Base-by-base conservation (phyloP, 768 basidiomycete genomes). In the Chalciporus sphaerocephalus region DNA sequence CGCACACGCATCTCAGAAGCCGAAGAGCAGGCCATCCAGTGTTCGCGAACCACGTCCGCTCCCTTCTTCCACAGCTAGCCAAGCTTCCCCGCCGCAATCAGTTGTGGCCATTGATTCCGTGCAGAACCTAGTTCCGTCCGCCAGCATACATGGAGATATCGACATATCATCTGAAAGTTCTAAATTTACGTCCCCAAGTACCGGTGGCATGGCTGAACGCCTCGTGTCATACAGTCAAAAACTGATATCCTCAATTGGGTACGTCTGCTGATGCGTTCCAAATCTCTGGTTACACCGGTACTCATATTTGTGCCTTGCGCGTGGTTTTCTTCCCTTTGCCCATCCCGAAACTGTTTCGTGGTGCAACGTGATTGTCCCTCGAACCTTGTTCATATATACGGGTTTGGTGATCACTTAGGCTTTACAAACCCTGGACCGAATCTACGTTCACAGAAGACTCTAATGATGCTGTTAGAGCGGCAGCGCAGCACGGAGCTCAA, bases 181-280 rank as follows among this genome's bases (percentile, higher is more conserved):
- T 20, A 41, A 41, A 40, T 47, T 42, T 48, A 42, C 50, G 32
- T 51, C 38, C 23, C 25, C 25, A 34, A 50, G 54, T 33, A 53
- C 60, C 43, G 64, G 61, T 28, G 72, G 71, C 36, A 65, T 75
- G 52, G 74, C 77, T 44, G 70, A 67, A 50, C 68, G 72, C 54
- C 69, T 81, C 52, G 60, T 81, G 55, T 69, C 69, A 50, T 77
- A 75, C 49, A 71, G 74, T 46, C 69, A 79, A 60, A 69, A 67
- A 44, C 46, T 76, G 48, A 69, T 73, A 51, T 60, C 56, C 57
- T 66, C 72, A 47, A 69, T 70, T 53, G 62, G 70, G 75, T 78
- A 63, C 44, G 76, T 71, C 60, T 57, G 58, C 46, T 60, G 46
- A 52, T 52, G 33, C 39, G 48, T 54, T 44, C 47, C 51, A 46